Base-by-base conservation (phyloP, 1,139 yeast species). In the Protomyces inundatus region DNA sequence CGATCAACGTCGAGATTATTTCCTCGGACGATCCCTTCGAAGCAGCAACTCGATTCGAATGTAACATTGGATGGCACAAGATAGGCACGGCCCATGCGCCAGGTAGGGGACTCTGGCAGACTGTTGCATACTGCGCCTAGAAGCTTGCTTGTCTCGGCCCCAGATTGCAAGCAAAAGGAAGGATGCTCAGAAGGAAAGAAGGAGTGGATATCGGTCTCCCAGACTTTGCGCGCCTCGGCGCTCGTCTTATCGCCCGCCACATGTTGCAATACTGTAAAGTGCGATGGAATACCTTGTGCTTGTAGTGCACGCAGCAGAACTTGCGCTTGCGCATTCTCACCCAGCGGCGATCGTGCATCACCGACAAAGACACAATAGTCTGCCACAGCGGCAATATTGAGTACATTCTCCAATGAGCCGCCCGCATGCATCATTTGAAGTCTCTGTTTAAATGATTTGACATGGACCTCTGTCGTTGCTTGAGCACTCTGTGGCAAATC, bases 21-120 rank as follows among this genome's bases (percentile, higher is more conserved):
- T 63, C 98, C 98, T 74, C 99, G 83, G 2, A 88, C 88, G 5
- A 85, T 82, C 56, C 98, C 99, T 72, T 86, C 87, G 7, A 91
- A 82, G 3, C 83, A 82, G 6, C 71, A 77, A 50, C 78, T 78
- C 23, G 75, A 71, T 35, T 73, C 71, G 80, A 83, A 86, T 45
- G 76, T 74, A 0, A 84, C 79, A 2, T 75, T 71, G 69, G 90
- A 96, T 0, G 96, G 95, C 23, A 93, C 81, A 67, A 93, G 65
- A 77, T 91, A 95, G 6, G 96, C 95, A 73, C 98, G 81, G 34
- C 85, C 78, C 70, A 93, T 98, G 77, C 98, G 85, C 98, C 98
- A 95, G 46, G 82, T 82, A 52, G 95, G 80, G 1, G 90, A 84
- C 73, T 86, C 86, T 36, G 98, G 98, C 71, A 85, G 83, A 74